These are phyloP conservation scores for Syncephalis plumigaleata DNA, from an alignment of 371 early-diverging fungal genomes.

Conservation along the genomic window DNA sequence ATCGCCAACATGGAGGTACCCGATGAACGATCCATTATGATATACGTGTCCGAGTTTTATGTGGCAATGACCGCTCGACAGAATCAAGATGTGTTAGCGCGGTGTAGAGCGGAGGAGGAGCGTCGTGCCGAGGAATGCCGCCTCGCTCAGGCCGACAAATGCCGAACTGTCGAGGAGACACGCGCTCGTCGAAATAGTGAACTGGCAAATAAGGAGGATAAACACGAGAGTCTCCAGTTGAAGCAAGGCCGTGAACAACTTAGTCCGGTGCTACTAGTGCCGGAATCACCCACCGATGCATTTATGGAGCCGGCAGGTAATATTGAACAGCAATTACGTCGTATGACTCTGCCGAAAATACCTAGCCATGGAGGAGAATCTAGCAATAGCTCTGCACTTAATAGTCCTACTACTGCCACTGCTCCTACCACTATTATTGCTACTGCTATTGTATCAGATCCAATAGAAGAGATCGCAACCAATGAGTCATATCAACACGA, in stretches of 20 bases:
- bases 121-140: constrained; percentile 13
- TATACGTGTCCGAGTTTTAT: constrained; percentile 32
- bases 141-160: constrained; percentile 12
- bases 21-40: constrained; percentile 38
- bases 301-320: constrained; percentile 10
- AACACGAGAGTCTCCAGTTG: too few relatives aligned
- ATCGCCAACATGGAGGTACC: constrained; percentile 21
- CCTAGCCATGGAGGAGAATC: too few relatives aligned
- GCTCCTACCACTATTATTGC: too few relatives aligned
- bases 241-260: constrained; percentile 6
- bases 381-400: too few relatives aligned
- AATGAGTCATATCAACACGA: too few relatives aligned
- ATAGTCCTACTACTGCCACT: too few relatives aligned
- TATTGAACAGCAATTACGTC: constrained; percentile 5
- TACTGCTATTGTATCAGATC: too few relatives aligned
- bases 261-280: constrained; percentile 6
- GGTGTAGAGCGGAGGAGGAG: constrained; percentile 6
- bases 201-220: too few relatives aligned
- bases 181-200: not conserved
- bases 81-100: constrained; percentile 10
- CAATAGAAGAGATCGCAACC: too few relatives aligned
- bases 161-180: constrained; percentile 6
- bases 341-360: too few relatives aligned
- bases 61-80: constrained; percentile 16
- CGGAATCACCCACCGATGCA: constrained; percentile 13